Evolutionary conservation across 257 asterid species (phyloP).

Genomic region (Mentha longifolia): DNA sequence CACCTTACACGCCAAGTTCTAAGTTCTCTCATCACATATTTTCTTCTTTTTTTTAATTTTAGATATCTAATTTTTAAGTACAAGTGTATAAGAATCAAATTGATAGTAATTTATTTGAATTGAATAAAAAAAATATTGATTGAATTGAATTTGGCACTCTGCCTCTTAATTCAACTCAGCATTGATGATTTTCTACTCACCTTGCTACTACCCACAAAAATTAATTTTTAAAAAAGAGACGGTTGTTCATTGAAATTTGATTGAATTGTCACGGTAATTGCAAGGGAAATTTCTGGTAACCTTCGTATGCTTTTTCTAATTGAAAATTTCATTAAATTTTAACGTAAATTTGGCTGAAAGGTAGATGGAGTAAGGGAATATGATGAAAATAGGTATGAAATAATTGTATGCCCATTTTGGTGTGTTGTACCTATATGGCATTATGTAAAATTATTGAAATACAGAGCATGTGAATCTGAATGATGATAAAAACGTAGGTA

Average conservation of each 20-base stretch:
- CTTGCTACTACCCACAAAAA: not conserved
- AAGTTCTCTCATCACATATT: conserved; percentile 6
- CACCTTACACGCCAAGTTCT: conserved; percentile 35
- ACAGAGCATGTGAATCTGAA: conserved; percentile 43
- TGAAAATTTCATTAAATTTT: not conserved
- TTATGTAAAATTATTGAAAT: conserved; percentile 44
- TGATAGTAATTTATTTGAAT: not conserved
- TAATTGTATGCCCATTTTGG: conserved; percentile 18
- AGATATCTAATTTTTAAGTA: not conserved
- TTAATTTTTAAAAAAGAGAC: not conserved
- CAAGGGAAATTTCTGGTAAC: not conserved
- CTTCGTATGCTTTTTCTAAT: not conserved
- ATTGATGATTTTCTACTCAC: not conserved
- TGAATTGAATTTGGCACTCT: no score
- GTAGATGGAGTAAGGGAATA: not conserved
- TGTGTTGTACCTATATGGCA: conserved; percentile 27
- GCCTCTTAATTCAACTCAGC: no score
- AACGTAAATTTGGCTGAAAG: not conserved
- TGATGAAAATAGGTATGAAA: conserved; percentile 3
- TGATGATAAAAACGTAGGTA: conserved; percentile 34
- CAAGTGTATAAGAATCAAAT: not conserved
- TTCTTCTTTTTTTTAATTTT: no score
- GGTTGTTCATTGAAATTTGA: not conserved
- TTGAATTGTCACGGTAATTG: not conserved
- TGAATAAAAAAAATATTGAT: no score